Evolutionary conservation across 352 stramenopile genomes (phyloP).

Genomic region (Lagenidium giganteum): DNA sequence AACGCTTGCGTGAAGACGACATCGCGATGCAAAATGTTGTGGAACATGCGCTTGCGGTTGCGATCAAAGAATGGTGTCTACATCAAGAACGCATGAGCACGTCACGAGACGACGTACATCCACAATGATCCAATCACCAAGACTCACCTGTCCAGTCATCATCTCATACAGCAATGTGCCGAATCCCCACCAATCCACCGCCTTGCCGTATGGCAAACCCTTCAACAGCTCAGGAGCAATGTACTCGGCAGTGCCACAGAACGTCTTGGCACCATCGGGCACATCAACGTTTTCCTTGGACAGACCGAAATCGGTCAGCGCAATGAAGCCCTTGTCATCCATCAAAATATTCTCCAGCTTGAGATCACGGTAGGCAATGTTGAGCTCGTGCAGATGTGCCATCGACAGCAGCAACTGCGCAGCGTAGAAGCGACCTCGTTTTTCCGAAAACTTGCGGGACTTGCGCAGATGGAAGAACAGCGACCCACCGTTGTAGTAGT

Average conservation of each 20-base stretch:
- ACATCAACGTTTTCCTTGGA: conserved; percentile 91
- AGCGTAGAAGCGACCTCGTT: conserved; percentile 86
- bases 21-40: conserved; percentile 90
- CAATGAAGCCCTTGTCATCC: conserved; percentile 92
- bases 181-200: conserved; percentile 94
- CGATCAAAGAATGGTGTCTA: conserved; percentile 94
- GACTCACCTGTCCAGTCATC: conserved; percentile 83
- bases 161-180: conserved; percentile 94
- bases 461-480: conserved; percentile 92
- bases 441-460: conserved; percentile 86
- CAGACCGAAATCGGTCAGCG: conserved; percentile 90
- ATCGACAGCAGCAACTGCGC: conserved; percentile 90
- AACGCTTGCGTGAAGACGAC: conserved; percentile 85
- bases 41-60: conserved; percentile 94
- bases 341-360: conserved; percentile 95
- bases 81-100: background rate
- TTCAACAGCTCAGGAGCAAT: conserved; percentile 90
- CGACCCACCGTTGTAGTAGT: conserved; percentile 91
- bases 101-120: no score
- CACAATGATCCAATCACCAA: conserved; percentile 3
- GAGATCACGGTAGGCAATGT: conserved; percentile 92
- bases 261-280: conserved; percentile 85
- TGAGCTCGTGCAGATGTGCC: conserved; percentile 90
- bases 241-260: conserved; percentile 92
- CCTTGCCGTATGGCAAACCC: conserved; percentile 84